These are phyloP conservation scores for Rosa hybrid DNA, from an alignment of 331 rosid species.

Conservation along the genomic window DNA sequence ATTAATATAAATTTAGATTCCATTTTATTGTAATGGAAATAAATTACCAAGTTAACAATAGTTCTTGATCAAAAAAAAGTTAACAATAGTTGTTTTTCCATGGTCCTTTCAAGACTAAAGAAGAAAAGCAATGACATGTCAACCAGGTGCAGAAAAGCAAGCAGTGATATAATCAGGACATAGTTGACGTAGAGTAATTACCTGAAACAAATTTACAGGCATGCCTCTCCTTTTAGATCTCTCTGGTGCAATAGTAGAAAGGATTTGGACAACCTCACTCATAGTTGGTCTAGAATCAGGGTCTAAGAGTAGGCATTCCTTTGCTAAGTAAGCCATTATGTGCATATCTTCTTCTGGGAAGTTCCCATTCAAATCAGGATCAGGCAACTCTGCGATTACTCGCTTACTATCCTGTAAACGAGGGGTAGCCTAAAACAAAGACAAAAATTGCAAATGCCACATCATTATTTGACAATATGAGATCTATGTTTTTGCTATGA, in stretches of 20 bases:
- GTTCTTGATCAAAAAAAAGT: neutral
- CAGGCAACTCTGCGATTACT: constrained; percentile 63
- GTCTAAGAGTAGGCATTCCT: constrained; percentile 88
- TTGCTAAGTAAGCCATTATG: constrained; percentile 90
- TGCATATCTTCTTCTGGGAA: constrained; percentile 86
- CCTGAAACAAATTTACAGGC: constrained; percentile 67
- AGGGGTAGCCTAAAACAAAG: constrained; percentile 66
- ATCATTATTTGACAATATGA: constrained; percentile 14
- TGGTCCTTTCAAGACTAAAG: neutral
- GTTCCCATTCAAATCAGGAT: constrained; percentile 67
- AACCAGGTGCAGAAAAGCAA: neutral
- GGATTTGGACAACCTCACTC: constrained; percentile 96
- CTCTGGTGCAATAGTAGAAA: constrained; percentile 72
- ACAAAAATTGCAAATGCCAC: constrained; percentile 7
- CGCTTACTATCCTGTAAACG: constrained; percentile 69
- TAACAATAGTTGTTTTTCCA: neutral
- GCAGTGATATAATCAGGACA: constrained; percentile 3
- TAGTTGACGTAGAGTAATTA: constrained; percentile 22
- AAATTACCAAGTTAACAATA: neutral
- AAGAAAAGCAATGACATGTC: neutral
- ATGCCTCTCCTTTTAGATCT: constrained; percentile 71
- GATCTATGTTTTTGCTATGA: neutral
- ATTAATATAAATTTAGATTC: neutral
- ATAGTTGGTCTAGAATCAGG: constrained; percentile 91
- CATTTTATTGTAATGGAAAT: neutral